Base-by-base conservation (phyloP, 108 stramenopile genomes). In the Fistulifera solaris region DNA sequence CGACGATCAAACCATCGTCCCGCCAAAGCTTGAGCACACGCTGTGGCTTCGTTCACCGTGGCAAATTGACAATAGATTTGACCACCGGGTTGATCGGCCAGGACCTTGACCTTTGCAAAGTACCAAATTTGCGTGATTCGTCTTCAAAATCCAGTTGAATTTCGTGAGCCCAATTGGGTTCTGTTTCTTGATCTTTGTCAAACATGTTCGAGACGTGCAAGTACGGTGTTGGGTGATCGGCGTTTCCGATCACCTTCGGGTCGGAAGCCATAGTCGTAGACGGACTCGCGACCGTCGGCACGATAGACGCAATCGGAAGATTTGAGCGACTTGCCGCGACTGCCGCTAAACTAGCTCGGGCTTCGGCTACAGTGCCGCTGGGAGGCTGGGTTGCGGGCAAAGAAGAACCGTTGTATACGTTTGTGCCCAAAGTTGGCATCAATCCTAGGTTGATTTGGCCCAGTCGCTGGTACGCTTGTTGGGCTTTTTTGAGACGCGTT, bases 1-100 rank as follows among this genome's bases (percentile, higher is more conserved):
- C 94, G 73, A 65, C 87, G 85, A 54, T 93, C 96, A 59, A 96
- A 96, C 88, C 87, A 96, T 27, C 96, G 75, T 13, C 96, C 96
- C 35, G 93, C 85, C 17, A 96, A 74, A 60, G 70, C 87, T n/a
- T 76, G 70, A 21, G 92, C 92, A 66, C 87, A 89, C 46, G 63
- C 72, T 63, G 43, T 60, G 15, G 93, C 95, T 47, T 66, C 72
- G 45, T 72, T 70, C 2, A 67, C 58, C 15, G 67, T 60, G 15
- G 77, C 82, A 72, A 96, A 96, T 31, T 67, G 57, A 11, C 92
- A 87, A 58, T 80, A 89, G 43, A 96, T 93, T 64, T 88, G 78
- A 24, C 95, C 95, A n/a, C 93, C 93, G n/a, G 82, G 80, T 46
- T 87, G 72, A 19, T 73, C 58, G 27, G 72, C 56, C 78, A 94